A percentile compares a stretch with the other conserved stretches of the same genome.
These are phyloP conservation scores for Fraxinus angustifolia DNA, from an alignment of 305 asterid species.

Conservation along the genomic window DNA sequence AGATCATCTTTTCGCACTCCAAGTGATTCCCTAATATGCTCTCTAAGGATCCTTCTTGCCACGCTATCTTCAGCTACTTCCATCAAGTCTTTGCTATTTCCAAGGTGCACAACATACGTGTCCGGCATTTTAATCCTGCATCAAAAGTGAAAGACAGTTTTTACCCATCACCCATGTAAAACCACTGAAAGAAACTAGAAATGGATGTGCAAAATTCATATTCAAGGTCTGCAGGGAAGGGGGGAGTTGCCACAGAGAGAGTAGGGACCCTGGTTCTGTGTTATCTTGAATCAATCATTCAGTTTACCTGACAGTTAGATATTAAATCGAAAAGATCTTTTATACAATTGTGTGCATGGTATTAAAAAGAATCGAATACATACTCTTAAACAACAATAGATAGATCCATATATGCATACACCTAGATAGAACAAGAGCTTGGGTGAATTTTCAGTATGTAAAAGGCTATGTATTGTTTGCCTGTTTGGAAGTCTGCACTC, in stretches of 20 bases:
- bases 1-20: slow-evolving; percentile 83
- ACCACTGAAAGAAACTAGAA: slow-evolving; percentile 14
- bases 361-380: background rate
- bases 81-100: slow-evolving; percentile 90
- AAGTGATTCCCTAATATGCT: slow-evolving; percentile 85
- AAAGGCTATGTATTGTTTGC: background rate
- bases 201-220: background rate
- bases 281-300: background rate
- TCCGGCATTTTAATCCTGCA: slow-evolving; percentile 90
- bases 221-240: background rate
- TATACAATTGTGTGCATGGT: background rate
- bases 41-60: slow-evolving; percentile 76
- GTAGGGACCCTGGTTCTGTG: background rate
- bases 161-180: slow-evolving; percentile 5
- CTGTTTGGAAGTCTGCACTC: background rate
- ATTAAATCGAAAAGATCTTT: background rate
- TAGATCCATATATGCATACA: background rate
- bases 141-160: slow-evolving; percentile 18
- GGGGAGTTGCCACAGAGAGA: background rate
- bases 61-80: slow-evolving; percentile 78
- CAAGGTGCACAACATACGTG: slow-evolving; percentile 94
- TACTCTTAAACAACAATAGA: background rate
- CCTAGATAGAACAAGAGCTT: background rate
- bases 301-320: background rate
- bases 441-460: background rate